Evolutionary conservation across 2,329 filamentous ascomycete genomes (phyloP).

Genomic region (Emericellopsis atlantica): DNA sequence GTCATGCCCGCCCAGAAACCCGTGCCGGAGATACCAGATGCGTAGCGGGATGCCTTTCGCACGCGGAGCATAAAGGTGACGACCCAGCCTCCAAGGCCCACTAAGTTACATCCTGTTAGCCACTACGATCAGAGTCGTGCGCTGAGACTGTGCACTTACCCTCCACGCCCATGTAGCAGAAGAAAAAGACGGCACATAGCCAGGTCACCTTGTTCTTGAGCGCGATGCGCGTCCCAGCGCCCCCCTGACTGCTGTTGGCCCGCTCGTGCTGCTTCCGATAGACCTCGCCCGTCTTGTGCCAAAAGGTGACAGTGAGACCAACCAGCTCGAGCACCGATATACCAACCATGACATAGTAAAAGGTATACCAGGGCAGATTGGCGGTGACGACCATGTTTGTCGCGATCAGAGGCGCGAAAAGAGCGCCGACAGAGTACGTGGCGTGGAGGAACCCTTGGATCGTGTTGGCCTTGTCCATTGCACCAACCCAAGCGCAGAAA

Average conservation of each 20-base stretch:
- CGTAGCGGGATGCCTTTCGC: constrained; percentile 49
- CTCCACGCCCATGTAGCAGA: constrained; percentile 63
- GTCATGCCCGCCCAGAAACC: constrained; percentile 76
- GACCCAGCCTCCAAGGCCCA: constrained; percentile 66
- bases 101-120: constrained; percentile 8
- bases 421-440: constrained; percentile 52
- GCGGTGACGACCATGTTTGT: constrained; percentile 54
- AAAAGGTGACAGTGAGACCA: constrained; percentile 41
- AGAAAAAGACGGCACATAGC: constrained; percentile 55
- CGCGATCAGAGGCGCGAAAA: constrained; percentile 50
- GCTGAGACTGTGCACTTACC: constrained; percentile 15
- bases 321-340: constrained; percentile 42
- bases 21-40: constrained; percentile 58
- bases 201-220: constrained; percentile 44
- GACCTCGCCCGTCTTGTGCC: constrained; percentile 39
- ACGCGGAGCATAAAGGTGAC: constrained; percentile 69
- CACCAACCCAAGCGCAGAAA: constrained; percentile 41
- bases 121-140: neutral
- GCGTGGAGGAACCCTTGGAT: constrained; percentile 54
- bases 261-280: constrained; percentile 31
- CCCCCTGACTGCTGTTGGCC: constrained; percentile 7
- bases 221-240: constrained; percentile 21
- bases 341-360: constrained; percentile 55
- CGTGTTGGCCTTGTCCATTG: constrained; percentile 56
- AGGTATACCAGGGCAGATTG: constrained; percentile 49